Evolutionary conservation across 495 filamentous ascomycete genomes (phyloP), one percentile per base, ranked within the genome.

Genomic region (Halenospora varia): DNA sequence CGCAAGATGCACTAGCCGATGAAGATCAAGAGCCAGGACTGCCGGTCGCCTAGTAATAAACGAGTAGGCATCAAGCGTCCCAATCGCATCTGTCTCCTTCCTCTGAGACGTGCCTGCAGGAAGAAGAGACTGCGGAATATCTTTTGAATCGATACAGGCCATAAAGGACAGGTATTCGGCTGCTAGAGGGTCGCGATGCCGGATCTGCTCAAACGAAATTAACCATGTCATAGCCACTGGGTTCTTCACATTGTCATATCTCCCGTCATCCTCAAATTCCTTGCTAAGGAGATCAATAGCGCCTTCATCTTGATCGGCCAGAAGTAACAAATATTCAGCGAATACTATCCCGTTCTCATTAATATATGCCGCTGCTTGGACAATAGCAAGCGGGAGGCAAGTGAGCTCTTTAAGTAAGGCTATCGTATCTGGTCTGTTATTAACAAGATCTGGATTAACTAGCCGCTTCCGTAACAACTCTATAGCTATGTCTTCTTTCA

Each of bases 1-100:
- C 11, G 70, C 68, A 11, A 80, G 42, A 53, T 78, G 73, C 29
- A 81, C 75, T 11, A 81, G 62, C 25, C 74, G 65, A 66, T 81
- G 77, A 54, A 80, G 56, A 40, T 71, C 62, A 17, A 73, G 17
- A 2, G 25, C 29, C 23, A 19, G 9, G 26, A 29, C 58, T 47
- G 1, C 42, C 3, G 20, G 8, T 2, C 42, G 35, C 70, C 76
- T 0, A 73, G 68, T 41, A 69, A 68, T 3, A 80, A 52, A 0
- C 69, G 67, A n/a, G n/a, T n/a, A n/a, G n/a, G n/a, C n/a, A n/a
- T n/a, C n/a, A n/a, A n/a, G n/a, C n/a, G n/a, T n/a, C 10, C 76
- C 72, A 0, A 79, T 48, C 10, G 72, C 71, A 41, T 69, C 67
- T 19, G 40, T 29, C 20, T 57, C 52, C 25, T 56, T 49, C 24